These are phyloP conservation scores for Croton laevigatus DNA, from an alignment of 441 rosid genomes.

Conservation along the genomic window DNA sequence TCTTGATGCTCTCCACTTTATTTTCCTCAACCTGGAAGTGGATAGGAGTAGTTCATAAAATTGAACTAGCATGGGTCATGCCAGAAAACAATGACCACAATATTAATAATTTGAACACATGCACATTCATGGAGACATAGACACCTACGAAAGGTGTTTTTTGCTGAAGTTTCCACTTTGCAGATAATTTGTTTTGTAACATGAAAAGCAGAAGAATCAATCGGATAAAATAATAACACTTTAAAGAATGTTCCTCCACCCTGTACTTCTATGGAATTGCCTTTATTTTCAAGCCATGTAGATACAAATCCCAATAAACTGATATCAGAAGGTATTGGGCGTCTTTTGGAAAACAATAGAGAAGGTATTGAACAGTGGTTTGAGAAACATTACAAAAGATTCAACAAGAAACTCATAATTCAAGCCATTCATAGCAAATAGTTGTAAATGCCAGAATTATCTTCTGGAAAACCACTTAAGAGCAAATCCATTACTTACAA, in stretches of 20 bases:
- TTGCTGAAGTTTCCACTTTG: not conserved
- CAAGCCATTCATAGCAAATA: not conserved
- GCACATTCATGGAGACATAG: not conserved
- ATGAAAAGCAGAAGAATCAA: not conserved
- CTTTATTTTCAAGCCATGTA: conserved; percentile 1
- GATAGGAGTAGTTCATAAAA: conserved; percentile 11
- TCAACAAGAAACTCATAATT: not conserved
- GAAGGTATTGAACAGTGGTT: not conserved
- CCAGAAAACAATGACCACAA: conserved; percentile 14
- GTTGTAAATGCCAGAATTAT: conserved; percentile 1
- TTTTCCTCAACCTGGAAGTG: conserved; percentile 82
- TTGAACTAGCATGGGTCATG: not conserved
- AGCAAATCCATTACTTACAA: not conserved
- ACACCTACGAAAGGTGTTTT: not conserved
- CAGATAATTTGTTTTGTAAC: not conserved
- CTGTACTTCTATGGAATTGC: not conserved
- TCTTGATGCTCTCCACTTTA: conserved; percentile 88
- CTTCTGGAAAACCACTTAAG: not conserved
- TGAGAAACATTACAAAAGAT: conserved; percentile 6
- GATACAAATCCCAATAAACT: conserved; percentile 11
- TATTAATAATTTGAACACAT: conserved; percentile 6
- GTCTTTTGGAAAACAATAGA: not conserved
- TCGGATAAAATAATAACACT: not conserved
- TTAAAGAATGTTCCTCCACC: not conserved
- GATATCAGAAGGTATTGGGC: not conserved